A percentile compares a stretch with the other conserved stretches of the same genome.
These are phyloP conservation scores for Stenocarpella maydis DNA, from an alignment of 2,329 filamentous ascomycete species.

Conservation along the genomic window DNA sequence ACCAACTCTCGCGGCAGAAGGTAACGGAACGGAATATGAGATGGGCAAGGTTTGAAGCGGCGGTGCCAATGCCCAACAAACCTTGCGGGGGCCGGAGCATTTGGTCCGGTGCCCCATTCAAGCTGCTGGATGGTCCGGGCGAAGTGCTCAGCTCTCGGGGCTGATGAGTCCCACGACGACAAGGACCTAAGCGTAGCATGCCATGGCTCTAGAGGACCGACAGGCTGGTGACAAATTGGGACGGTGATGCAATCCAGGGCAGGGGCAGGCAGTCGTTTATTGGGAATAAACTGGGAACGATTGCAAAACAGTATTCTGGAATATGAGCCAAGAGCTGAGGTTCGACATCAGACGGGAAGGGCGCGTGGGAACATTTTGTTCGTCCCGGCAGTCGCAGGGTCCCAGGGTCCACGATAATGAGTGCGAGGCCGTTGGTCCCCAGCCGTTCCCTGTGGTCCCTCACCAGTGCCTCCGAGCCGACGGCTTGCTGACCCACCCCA, in stretches of 20 bases:
- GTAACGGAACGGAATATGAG: neutral
- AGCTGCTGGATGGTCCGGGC: neutral
- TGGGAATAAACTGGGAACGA: neutral
- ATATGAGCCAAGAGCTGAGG: neutral
- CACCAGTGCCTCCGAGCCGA: constrained; percentile 12
- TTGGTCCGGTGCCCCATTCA: constrained; percentile 10
- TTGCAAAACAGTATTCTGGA: neutral
- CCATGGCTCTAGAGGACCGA: neutral
- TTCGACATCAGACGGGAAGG: neutral
- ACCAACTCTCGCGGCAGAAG: too few species aligned
- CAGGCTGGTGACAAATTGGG: neutral
- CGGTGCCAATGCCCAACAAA: neutral
- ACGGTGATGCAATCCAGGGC: neutral
- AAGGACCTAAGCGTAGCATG: neutral
- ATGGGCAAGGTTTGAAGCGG: constrained; percentile 14
- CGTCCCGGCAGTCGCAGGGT: neutral
- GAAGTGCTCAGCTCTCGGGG: neutral
- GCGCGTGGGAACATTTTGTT: neutral
- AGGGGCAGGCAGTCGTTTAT: neutral
- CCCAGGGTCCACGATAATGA: neutral
- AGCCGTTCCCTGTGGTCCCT: neutral
- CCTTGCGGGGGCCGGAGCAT: neutral
- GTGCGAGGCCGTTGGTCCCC: neutral
- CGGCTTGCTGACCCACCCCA: constrained; percentile 8
- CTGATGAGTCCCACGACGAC: neutral